A percentile compares a stretch with the other conserved stretches of the same genome.
Evolutionary conservation across 495 filamentous ascomycete species (phyloP).

Genomic region (Lindgomyces ingoldianus): DNA sequence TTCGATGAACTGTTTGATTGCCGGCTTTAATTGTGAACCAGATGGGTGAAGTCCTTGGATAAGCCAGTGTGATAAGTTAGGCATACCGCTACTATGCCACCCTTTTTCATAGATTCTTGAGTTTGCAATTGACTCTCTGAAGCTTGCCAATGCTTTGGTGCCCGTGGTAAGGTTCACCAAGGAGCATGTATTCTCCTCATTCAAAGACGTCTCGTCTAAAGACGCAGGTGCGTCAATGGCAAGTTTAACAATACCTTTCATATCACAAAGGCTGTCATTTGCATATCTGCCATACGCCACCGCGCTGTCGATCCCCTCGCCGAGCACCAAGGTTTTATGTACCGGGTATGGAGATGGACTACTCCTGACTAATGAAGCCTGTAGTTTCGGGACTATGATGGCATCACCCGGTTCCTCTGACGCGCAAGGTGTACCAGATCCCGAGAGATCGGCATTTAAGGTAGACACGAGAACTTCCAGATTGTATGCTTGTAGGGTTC

Average conservation of each 20-base stretch:
- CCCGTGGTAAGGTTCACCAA: constrained; percentile 59
- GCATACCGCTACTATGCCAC: constrained; percentile 71
- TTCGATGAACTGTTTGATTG: constrained; percentile 63
- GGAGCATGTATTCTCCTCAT: constrained; percentile 36
- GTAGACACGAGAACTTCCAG: constrained; percentile 77
- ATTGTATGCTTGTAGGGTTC: constrained; percentile 64
- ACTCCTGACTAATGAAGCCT: constrained; percentile 60
- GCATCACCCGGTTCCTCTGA: constrained; percentile 53
- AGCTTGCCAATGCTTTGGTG: constrained; percentile 59
- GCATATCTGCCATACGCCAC: constrained; percentile 54
- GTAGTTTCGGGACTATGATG: constrained; percentile 71
- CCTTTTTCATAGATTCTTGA: constrained; percentile 68
- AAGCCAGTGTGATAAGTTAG: constrained; percentile 69
- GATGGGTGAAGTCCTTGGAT: constrained; percentile 47
- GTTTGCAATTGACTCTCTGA: constrained; percentile 68
- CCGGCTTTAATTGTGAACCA: constrained; percentile 55
- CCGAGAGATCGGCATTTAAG: constrained; percentile 46
- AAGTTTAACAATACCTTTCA: constrained; percentile 53
- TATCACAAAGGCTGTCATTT: constrained; percentile 43
- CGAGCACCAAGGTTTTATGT: constrained; percentile 77
- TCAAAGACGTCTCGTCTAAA: constrained; percentile 39
- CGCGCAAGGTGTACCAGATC: constrained; percentile 30
- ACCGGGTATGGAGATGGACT: constrained; percentile 76
- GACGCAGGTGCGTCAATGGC: constrained; percentile 56
- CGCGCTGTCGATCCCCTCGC: constrained; percentile 61